These are phyloP conservation scores for Cyclostephanos invisitatus DNA, from an alignment of 108 stramenopile species.

Conservation along the genomic window DNA sequence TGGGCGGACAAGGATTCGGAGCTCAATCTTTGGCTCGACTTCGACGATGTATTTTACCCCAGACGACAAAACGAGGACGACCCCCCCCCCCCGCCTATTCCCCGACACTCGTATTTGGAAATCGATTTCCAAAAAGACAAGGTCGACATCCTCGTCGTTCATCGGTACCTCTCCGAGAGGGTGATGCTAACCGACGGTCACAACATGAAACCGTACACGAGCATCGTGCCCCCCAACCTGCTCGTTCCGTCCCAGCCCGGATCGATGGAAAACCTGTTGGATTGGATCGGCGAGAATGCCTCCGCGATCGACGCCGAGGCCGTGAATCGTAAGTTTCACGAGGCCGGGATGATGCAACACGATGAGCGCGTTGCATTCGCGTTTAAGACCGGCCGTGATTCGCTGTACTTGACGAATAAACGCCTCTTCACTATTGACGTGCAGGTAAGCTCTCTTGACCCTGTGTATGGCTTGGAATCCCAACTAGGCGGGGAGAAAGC, in stretches of 20 bases:
- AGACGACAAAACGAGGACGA: conserved; percentile 46
- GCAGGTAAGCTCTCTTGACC: conserved; percentile 13
- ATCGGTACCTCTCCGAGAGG: conserved; percentile 59
- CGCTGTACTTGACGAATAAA: conserved; percentile 54
- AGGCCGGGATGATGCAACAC: conserved; percentile 52
- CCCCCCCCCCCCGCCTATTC: conserved; percentile 60
- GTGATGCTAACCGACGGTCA: conserved; percentile 40
- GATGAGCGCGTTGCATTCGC: conserved; percentile 67
- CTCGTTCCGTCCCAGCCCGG: conserved; percentile 34
- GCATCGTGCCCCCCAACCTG: conserved; percentile 34
- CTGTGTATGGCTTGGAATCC: not conserved
- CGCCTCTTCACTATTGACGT: conserved; percentile 48
- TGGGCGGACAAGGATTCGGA: conserved; percentile 62
- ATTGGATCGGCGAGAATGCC: conserved; percentile 63
- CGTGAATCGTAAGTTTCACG: conserved; percentile 52
- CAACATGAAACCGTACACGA: conserved; percentile 37
- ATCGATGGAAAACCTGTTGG: conserved; percentile 43
- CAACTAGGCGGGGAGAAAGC: not conserved
- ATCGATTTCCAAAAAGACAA: conserved; percentile 77
- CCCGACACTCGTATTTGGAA: conserved; percentile 47
- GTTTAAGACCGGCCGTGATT: conserved; percentile 73
- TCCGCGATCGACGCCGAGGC: conserved; percentile 53
- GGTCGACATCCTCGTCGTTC: conserved; percentile 58
- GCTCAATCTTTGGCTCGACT: conserved; percentile 61
- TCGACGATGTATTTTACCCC: conserved; percentile 58